Base-by-base conservation (phyloP, 176 grass and related monocot genomes). In the Ampelocalamus luodianensis region DNA sequence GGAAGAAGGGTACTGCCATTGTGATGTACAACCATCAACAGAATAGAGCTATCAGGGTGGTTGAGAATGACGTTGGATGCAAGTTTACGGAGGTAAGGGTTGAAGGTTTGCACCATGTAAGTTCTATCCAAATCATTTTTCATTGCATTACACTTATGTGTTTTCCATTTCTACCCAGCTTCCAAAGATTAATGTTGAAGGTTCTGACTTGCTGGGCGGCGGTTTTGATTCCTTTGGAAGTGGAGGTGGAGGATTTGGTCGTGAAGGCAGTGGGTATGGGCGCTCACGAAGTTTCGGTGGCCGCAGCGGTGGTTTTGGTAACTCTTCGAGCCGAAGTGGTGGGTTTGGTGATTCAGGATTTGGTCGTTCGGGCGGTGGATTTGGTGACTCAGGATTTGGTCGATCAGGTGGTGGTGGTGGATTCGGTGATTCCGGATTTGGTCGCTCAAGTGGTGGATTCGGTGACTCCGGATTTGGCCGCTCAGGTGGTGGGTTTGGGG, bases 1-100 rank as follows among this genome's bases (percentile, higher is more conserved):
- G 97, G 39, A 99, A 96, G 83, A 99, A 92, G 80, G 97, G 97
- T 10, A 89, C 74, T 83, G 93, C 93, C 54, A 94, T 99, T 84
- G 81, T 83, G 54, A 92, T 99, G 78, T 85, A 99, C 84, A 79
- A 68, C 50, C 32, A 90, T 72, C 71, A 88, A 12, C 86, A 99
- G 87, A 92, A 51, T 67, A 90, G 97, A 76, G 71, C 88, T 45
- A 65, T 99, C 27, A 86, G 82, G 68, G 71, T 77, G 17, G 74
- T 99, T 79, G 97, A 99, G 76, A 72, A 91, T 53, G 97, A 99
- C 20, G 67, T 96, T 80, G 93, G 93, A 29, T 77, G 59, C 89
- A 92, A 85, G 46, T 99, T 99, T 72, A 88, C 27, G 1, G 92
- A 99, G 93, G 97, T 92, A 89, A 75, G 60, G 32, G 34, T 68